Percentiles rank a stretch among this genome's conserved stretches.
These are phyloP conservation scores for Pseudogymnoascus sp. DNA, from an alignment of 2,329 filamentous ascomycete genomes.

Conservation along the genomic window DNA sequence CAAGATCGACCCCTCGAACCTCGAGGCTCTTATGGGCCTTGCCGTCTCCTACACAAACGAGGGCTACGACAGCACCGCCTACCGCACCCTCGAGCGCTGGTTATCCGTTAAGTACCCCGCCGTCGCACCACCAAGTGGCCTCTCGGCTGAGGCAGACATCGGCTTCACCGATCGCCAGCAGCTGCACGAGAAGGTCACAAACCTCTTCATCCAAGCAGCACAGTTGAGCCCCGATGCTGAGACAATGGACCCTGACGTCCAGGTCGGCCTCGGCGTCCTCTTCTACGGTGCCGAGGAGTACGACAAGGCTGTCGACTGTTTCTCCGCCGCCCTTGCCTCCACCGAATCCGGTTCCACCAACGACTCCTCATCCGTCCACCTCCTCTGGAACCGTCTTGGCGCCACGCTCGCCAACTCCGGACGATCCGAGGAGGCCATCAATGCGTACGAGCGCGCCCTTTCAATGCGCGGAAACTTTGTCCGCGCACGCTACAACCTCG, in stretches of 20 bases:
- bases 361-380: slow-evolving; percentile 75
- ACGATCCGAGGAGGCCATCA: slow-evolving; percentile 89
- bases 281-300: slow-evolving; percentile 98
- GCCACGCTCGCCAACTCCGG: slow-evolving; percentile 94
- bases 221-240: slow-evolving; percentile 86
- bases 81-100: slow-evolving; percentile 94
- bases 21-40: slow-evolving; percentile 86
- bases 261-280: slow-evolving; percentile 90
- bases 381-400: slow-evolving; percentile 94
- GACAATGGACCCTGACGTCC: slow-evolving; percentile 97
- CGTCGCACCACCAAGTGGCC: slow-evolving; percentile 62
- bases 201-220: slow-evolving; percentile 84
- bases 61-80: slow-evolving; percentile 94
- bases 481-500: slow-evolving; percentile 90
- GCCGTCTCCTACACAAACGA: slow-evolving; percentile 98
- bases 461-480: slow-evolving; percentile 93
- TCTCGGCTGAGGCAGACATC: slow-evolving; percentile 68
- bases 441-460: slow-evolving; percentile 89
- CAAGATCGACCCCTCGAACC: slow-evolving; percentile 77
- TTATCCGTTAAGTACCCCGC: slow-evolving; percentile 88
- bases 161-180: slow-evolving; percentile 85
- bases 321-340: slow-evolving; percentile 79
- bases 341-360: slow-evolving; percentile 79
- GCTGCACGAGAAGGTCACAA: slow-evolving; percentile 77
- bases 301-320: slow-evolving; percentile 97